These are phyloP conservation scores for Monosporascus sp. DNA, from an alignment of 2,329 filamentous ascomycete genomes.

Conservation along the genomic window DNA sequence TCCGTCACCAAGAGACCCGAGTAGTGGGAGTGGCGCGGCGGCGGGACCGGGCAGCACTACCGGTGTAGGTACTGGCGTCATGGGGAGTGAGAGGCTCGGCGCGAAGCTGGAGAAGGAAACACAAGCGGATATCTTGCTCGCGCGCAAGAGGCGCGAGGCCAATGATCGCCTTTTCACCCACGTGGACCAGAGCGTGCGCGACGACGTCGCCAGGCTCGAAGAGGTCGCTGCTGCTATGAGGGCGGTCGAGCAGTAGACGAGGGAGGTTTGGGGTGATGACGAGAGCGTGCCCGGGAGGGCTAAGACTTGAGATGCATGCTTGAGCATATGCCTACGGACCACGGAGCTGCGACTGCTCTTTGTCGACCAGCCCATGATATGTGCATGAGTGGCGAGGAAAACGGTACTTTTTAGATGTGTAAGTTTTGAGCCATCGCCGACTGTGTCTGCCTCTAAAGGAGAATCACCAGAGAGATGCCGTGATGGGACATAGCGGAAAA, in stretches of 20 bases:
- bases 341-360: background rate
- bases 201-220: slow-evolving; percentile 86
- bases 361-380: no score
- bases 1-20: slow-evolving; percentile 18
- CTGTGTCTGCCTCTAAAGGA: no score
- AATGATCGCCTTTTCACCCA: slow-evolving; percentile 91
- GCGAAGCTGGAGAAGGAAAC: slow-evolving; percentile 76
- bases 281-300: slow-evolving; percentile 16
- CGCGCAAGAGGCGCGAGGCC: slow-evolving; percentile 77
- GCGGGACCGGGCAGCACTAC: no score
- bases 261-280: slow-evolving; percentile 30
- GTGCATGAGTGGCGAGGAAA: no score
- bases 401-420: no score
- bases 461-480: no score
- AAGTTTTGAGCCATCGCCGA: no score
- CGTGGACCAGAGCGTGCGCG: slow-evolving; percentile 82
- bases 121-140: slow-evolving; percentile 78
- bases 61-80: no score
- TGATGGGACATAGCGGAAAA: no score
- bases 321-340: no score
- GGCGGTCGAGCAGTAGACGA: slow-evolving; percentile 75
- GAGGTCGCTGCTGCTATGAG: slow-evolving; percentile 87
- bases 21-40: slow-evolving; percentile 45
- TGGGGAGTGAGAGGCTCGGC: slow-evolving; percentile 40
- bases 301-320: slow-evolving; percentile 9